Percentiles rank a stretch among this genome's conserved stretches.
phyloP scores from a whole-genome alignment of 495 filamentous ascomycete genomes.

The Aspergillus mulundensis region DNA sequence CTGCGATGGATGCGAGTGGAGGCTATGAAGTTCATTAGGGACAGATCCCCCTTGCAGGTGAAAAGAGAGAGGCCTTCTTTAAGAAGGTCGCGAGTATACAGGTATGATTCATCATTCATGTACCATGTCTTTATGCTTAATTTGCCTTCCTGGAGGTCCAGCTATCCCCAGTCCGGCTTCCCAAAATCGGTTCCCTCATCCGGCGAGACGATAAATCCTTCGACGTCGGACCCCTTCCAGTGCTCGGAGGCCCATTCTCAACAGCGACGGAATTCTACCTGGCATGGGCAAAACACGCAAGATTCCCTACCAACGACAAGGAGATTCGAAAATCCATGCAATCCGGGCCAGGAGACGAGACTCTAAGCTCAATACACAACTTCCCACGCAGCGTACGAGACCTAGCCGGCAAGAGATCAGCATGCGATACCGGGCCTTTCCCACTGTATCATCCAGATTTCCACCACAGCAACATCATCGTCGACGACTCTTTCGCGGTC shows the following conservation, averaged over 20 bases:
- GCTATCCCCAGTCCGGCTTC: conserved; percentile 6
- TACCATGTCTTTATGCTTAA: too few species aligned
- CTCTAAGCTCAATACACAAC: background rate
- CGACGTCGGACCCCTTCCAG: conserved; percentile 10
- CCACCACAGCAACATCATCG: conserved; percentile 33
- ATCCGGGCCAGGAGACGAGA: background rate
- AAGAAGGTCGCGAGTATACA: too few species aligned
- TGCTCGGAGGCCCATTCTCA: conserved; percentile 8
- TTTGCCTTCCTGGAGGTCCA: background rate
- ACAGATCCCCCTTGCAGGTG: background rate
- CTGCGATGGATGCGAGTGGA: conserved; percentile 12
- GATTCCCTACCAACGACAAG: background rate
- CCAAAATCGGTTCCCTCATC: conserved; percentile 12
- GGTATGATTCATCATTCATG: too few species aligned
- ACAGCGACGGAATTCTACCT: conserved; percentile 15
- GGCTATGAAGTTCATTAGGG: conserved; percentile 9
- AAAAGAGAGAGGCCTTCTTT: background rate
- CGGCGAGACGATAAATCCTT: conserved; percentile 1
- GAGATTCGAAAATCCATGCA: background rate
- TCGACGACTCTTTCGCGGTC: conserved; percentile 25
- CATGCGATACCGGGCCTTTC: conserved; percentile 9
- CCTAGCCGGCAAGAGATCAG: conserved; percentile 7
- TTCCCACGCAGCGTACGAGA: background rate
- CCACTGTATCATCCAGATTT: conserved; percentile 26
- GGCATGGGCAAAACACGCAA: conserved; percentile 11